Base-by-base conservation (phyloP, 192 early-diverging fungal species). In the Coemansia erecta region DNA sequence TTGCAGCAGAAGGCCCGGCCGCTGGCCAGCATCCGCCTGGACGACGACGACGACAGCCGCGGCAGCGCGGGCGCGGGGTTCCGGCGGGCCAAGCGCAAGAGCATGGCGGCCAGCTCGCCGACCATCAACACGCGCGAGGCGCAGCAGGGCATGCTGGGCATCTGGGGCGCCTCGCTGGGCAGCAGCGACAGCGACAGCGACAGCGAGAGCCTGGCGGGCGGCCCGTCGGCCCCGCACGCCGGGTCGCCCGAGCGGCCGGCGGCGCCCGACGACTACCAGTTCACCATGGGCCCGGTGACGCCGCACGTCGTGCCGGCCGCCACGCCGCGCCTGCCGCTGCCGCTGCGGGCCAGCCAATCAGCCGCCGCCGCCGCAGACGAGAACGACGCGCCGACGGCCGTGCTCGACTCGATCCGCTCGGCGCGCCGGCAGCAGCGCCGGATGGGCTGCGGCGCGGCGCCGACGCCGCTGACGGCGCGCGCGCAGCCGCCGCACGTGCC, bases 181-280 rank as follows among this genome's bases (percentile, higher is more conserved):
- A n/a, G n/a, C n/a, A n/a, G 55, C 0, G 70, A 66, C 33, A 66
- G 63, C 4, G 70, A 72, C 60, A 61, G 63, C 0, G 70, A 72
- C 40, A 46, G 54, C 4, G 66, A 60, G 49, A 65, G 67, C 21
- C 52, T 76, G 14, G 40, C 53, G 23, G 42, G 41, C 2, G n/a
- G n/a, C n/a, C n/a, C n/a, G n/a, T n/a, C n/a, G n/a, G 10, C 47
- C 49, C 58, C 33, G 51, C 18, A 35, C 47, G 33, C 44, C 31
- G 1, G 37, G n/a, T 10, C 18, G 4, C 12, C 28, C 54, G 13
- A 19, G 24, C 0, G 42, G 35, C 15, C 17, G 49, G 35, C 48
- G 8, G 50, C 45, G 9, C 70, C 68, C 53, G 75, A 78, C 58
- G 75, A 78, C 24, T 78, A 78, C 46, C 75, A 78, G 75, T 78